Base-by-base conservation (phyloP, 306 rosid species). In the Mimosa bimucronata region DNA sequence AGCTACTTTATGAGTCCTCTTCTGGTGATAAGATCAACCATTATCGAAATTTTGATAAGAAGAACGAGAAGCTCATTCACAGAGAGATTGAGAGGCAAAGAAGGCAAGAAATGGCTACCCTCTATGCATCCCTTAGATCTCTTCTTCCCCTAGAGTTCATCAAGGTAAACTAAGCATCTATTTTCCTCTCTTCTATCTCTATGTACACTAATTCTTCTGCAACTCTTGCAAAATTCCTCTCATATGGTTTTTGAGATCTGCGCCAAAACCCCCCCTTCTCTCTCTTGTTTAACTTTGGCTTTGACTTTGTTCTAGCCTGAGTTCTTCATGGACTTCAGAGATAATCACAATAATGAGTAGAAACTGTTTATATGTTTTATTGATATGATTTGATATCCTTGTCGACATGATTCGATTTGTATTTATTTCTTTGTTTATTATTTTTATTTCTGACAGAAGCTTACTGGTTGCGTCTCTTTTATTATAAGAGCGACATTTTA, bases 41-140 rank as follows among this genome's bases (percentile, higher is more conserved):
- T 26, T 64, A 15, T 31, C 66, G 11, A 14, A 37, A 46, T 68
- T 80, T 71, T 31, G 81, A 71, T 21, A 74, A 81, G 66, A 85
- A 82, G 84, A 88, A 83, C 30, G 45, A 70, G 40, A 70, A 44
- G 77, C 78, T 80, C 68, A 76, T 83, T 74, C 97, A 89, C 64
- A 88, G 88, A 68, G 97, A 89, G 41, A 87, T 79, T 40, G 97
- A 91, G 82, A 88, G 90, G 78, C 85, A 82, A 84, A 87, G 97
- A 73, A 88, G 97, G 84, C 89, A 89, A 88, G 97, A 89, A 85
- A 91, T 91, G 97, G 83, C 91, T 58, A 74, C 80, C 55, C 86
- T 83, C 28, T 77, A 82, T 76, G 73, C 85, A 28, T 84, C 92
- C 7, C 97, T 91, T 61, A 85, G 97, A 89, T 85, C 97, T 71